Evolutionary conservation across 164 flowering plant species (phyloP), one percentile per base, ranked within the genome.

Genomic region (Annona squamosa): DNA sequence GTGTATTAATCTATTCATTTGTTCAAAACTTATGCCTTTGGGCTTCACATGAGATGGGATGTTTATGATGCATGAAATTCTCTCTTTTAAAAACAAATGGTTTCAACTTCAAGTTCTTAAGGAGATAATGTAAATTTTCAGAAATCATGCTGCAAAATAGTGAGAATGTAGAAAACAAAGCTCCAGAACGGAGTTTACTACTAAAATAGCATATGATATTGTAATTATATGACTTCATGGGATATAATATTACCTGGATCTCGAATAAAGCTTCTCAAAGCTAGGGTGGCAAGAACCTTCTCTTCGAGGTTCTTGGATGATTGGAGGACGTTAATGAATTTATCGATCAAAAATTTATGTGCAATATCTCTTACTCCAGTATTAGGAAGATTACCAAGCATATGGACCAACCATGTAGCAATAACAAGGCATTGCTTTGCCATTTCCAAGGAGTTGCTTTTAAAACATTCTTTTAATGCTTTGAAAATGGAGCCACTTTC

Each of bases 251-350:
- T 79, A 91, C 93, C 86, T 74, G 83, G 81, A 77, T 91, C 87
- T 56, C 44, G 78, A 10, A 88, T 74, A 68, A 91, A 87, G 74
- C 87, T 80, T 79, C 78, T 89, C 76, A 89, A 73, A 73, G 91
- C 88, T 70, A 91, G 81, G 72, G 87, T 71, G 17, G 93, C 87
- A 70, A 89, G 80, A 72, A 88, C 81, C 82, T 86, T 89, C 77
- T 91, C 93, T 74, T 88, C 90, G 16, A 85, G 75, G 77, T 82
- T 89, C 66, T 79, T 87, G 0, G 96, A 91, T 65, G 91, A 91
- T 75, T 81, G 89, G 70, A 91, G 86, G 64, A 91, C 84, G 75
- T 87, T 85, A 62, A 89, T 81, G 59, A 87, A 85, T 74, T 86
- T 85, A 42, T 84, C 86, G 46, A 89, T 90, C 80, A 91, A 84